Base-by-base conservation (phyloP, 768 basidiomycete genomes). In the Lanmaoa rubissima region DNA sequence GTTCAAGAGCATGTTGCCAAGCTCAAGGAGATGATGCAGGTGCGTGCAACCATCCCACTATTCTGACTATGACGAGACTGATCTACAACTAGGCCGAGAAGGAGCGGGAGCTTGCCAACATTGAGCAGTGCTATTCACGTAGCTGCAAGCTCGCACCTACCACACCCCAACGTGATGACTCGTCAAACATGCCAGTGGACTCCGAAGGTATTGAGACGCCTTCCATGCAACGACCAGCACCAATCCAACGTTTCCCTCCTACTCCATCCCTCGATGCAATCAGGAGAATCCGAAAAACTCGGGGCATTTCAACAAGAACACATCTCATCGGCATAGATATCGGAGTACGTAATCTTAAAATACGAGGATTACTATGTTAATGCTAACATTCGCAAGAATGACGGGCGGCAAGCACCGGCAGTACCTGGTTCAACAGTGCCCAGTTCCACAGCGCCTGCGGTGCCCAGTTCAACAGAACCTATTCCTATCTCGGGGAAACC, bases 21-120 rank as follows among this genome's bases (percentile, higher is more conserved):
- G 19, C 24, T 43, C 21, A 24, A 21, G 24, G 42, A 43, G 13
- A 7, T 26, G 21, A 43, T 43, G 42, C 42, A 26, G 24, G 42
- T 43, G 14, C 6, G 14, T n/a, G n/a, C n/a, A n/a, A 40, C 39
- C n/a, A 40, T 40, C 6, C 6, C 39, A 40, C n/a, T 13, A 8
- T 14, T 26, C 13, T 4, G 12, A 26, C 14, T 14, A 26, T n/a
- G n/a, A 14, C 12, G 24, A 43, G 21, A 4, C 42, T 43, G 42
- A 26, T 43, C 24, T 3, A 4, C 7, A 10, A n/a, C 16, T 43
- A 43, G 42, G 42, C 42, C 4, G 7, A 42, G 40, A 59, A 59
- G 40, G 44, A 47, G 32, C 14, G 24, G 31, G 54, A 59, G n/a
- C 58, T 59, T 7, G 34, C 54, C 24, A 59, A 51, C 39, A 59